Evolutionary conservation across 306 rosid species (phyloP).

Genomic region (Erythrophleum fordii): DNA sequence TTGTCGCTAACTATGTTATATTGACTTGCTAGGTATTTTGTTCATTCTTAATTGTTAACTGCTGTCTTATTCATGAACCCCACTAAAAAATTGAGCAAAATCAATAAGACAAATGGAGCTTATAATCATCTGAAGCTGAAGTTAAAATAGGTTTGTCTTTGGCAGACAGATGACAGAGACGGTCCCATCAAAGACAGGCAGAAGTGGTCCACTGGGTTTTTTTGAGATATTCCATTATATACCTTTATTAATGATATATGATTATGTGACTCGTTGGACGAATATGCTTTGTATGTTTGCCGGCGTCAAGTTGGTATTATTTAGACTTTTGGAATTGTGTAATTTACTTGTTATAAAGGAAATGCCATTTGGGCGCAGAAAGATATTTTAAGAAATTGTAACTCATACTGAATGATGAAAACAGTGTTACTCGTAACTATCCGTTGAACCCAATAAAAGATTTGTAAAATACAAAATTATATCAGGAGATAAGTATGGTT

Average conservation of each 20-base stretch:
- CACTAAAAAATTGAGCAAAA: neutral
- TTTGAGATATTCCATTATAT: neutral
- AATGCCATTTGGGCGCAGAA: neutral
- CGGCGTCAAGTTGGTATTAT: neutral
- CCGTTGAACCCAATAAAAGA: no score
- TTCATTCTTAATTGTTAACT: neutral
- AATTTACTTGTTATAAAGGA: neutral
- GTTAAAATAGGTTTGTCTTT: neutral
- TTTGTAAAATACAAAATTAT: no score
- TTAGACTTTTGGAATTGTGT: neutral
- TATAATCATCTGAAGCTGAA: neutral
- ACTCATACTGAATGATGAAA: neutral
- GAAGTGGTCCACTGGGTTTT: conserved; percentile 22
- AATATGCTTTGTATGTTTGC: neutral
- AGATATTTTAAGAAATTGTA: neutral
- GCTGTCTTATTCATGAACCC: neutral
- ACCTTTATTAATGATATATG: conserved; percentile 15
- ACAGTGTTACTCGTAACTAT: no score
- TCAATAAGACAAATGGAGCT: neutral
- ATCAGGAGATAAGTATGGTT: no score
- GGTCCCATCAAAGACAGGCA: conserved; percentile 13
- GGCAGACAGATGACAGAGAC: conserved; percentile 26
- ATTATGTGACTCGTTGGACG: neutral
- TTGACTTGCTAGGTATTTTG: neutral
- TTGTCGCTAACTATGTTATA: conserved; percentile 15